Percentiles rank a stretch among this genome's conserved stretches.
Evolutionary conservation across 2,329 filamentous ascomycete species (phyloP).

Genomic region (Diaporthe sp.): DNA sequence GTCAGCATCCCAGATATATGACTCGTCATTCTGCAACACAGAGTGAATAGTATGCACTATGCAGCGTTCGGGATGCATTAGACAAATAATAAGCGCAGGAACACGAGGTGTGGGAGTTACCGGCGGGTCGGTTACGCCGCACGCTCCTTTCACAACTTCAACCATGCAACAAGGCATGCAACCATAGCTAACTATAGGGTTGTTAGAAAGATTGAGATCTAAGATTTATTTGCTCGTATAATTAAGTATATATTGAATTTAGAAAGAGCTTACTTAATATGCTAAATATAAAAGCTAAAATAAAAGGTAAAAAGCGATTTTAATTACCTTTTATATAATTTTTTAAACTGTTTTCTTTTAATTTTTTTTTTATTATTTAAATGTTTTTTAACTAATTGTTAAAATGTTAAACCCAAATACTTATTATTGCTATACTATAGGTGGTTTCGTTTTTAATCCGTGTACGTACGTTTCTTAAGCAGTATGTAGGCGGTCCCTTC

Average conservation of each 20-base stretch:
- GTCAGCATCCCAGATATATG: conserved; percentile 4
- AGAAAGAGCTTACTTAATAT: not conserved
- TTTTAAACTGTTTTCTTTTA: not conserved
- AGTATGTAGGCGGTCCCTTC: no score
- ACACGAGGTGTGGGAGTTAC: not conserved
- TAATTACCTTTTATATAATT: not conserved
- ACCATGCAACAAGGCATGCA: not conserved
- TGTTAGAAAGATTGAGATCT: not conserved
- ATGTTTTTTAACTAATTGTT: not conserved
- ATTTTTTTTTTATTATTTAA: not conserved
- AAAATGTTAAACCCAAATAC: no score
- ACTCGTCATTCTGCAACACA: not conserved
- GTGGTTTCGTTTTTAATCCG: no score
- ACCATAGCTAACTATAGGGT: not conserved
- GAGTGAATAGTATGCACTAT: not conserved
- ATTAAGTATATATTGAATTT: not conserved
- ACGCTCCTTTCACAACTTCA: not conserved
- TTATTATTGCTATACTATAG: no score
- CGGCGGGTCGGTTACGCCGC: not conserved
- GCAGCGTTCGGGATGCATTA: not conserved
- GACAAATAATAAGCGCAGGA: not conserved
- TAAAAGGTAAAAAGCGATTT: not conserved
- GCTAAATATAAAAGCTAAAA: not conserved
- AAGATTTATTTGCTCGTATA: not conserved
- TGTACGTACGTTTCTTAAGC: no score